Conservation (phyloP, 2,329 filamentous ascomycete genomes). For the Exophiala sideris region DNA sequence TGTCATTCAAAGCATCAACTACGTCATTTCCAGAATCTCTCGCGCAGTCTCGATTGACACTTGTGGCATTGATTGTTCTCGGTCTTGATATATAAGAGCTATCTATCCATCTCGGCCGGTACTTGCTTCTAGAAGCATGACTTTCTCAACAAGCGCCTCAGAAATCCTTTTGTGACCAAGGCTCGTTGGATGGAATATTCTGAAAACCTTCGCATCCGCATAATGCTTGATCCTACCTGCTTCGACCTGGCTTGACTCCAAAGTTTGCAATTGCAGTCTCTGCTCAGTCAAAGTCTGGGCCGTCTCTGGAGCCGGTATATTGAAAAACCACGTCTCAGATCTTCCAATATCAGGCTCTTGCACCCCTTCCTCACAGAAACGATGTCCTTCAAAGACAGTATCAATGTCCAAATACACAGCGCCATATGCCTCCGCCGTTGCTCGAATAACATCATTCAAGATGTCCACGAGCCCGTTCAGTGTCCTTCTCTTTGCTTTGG, state of each 20-base stretch:
- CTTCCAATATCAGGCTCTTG: conserved; percentile 24
- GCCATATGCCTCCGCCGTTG: conserved; percentile 24
- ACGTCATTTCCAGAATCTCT: not conserved
- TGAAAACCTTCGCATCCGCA: conserved; percentile 12
- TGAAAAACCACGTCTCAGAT: conserved; percentile 32
- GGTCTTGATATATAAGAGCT: not conserved
- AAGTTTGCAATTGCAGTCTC: not conserved
- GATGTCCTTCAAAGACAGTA: conserved; percentile 27
- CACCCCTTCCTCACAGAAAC: conserved; percentile 30
- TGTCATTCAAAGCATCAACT: not conserved
- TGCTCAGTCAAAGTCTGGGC: not conserved
- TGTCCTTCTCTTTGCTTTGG: conserved; percentile 24
- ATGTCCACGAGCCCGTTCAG: conserved; percentile 27
- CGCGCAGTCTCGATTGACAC: not conserved
- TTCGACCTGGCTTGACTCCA: not conserved
- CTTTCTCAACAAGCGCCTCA: conserved; percentile 19
- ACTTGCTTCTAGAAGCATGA: not conserved
- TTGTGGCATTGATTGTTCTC: not conserved
- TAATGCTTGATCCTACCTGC: conserved; percentile 2
- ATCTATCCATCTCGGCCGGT: too few species aligned
- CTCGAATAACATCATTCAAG: conserved; percentile 30
- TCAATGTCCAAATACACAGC: conserved; percentile 31
- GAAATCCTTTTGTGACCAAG: conserved; percentile 29
- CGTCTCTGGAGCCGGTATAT: conserved; percentile 9
- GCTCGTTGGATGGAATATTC: conserved; percentile 30